Evolutionary conservation across 1,284 basidiomycete genomes (phyloP), one percentile per base, ranked within the genome.

Genomic region (Trametes hirsuta): DNA sequence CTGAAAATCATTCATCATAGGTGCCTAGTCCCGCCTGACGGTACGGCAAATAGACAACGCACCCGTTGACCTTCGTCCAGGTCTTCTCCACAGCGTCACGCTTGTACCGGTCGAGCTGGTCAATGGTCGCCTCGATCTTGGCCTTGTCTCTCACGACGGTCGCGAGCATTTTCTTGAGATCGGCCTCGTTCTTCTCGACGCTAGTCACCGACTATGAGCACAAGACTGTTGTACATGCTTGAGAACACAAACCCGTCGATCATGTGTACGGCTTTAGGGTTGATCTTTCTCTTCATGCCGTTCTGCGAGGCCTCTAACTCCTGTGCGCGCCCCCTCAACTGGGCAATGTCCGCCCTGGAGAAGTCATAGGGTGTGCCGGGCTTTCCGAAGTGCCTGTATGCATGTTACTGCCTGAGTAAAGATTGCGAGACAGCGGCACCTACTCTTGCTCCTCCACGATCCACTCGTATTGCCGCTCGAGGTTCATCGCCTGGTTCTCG

Each of bases 111-210:
- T 99, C 97, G 18, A 99, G 85, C 72, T 98, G 93, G 48, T 85
- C 87, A 61, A 99, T 97, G 0, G 96, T 98, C 60, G 90, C 86
- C 71, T 98, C 94, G 58, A 99, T 99, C 81, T 98, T 99, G 68
- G 87, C 81, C 76, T 97, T 98, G 77, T 99, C 97, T 71, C 93
- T 92, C 69, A 95, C 77, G 2, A 99, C 96, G 2, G 91, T 95
- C 0, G 82, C 74, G 74, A 98, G 83, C 87, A 94, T 98, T 77
- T 93, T 94, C 76, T 90, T 93, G 57, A 97, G 79, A 22, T 86
- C 84, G 0, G 84, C 76, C 75, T 99, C 97, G 70, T 94, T 91
- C 82, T 98, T 98, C 81, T 99, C 97, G 44, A 97, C 94, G 58
- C 95, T 98, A 47, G 6, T 8, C 11, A 40, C 15, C n/a, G 1